A percentile compares a stretch with the other conserved stretches of the same genome.
phyloP scores from a whole-genome alignment of 2,329 filamentous ascomycete species.

The Xylaria sp. region DNA sequence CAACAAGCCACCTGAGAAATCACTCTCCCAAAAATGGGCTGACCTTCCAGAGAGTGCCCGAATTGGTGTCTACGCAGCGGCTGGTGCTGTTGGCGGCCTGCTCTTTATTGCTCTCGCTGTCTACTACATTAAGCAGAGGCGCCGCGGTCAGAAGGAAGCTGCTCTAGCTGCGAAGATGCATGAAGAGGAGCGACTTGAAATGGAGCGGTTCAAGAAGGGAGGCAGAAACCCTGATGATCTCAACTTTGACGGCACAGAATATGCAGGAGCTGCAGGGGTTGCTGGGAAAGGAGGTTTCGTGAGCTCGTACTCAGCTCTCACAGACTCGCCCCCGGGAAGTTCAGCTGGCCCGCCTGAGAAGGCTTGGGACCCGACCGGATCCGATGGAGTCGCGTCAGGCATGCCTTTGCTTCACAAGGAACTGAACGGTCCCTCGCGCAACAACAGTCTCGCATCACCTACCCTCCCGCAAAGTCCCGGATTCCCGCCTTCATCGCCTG shows the following conservation, averaged over 20 bases:
- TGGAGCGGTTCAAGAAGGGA: conserved; percentile 60
- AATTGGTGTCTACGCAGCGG: conserved; percentile 63
- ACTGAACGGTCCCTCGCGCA: conserved; percentile 19
- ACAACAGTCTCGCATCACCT: conserved; percentile 41
- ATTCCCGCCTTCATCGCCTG: conserved; percentile 42
- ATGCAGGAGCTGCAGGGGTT: conserved; percentile 27
- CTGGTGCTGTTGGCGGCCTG: conserved; percentile 56
- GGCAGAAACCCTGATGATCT: conserved; percentile 60
- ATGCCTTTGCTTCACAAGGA: conserved; percentile 35
- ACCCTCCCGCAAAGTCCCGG: conserved; percentile 41
- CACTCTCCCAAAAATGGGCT: conserved; percentile 65
- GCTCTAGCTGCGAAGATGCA: conserved; percentile 57
- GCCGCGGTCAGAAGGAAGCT: conserved; percentile 63
- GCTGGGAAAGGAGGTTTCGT: conserved; percentile 33
- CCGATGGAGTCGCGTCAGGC: conserved; percentile 21
- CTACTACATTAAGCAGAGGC: conserved; percentile 67
- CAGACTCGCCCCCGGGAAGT: conserved; percentile 40
- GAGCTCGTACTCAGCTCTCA: conserved; percentile 35
- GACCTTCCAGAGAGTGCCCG: conserved; percentile 62
- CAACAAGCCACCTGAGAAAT: conserved; percentile 52
- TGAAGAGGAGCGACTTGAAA: conserved; percentile 61
- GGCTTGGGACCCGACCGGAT: conserved; percentile 37
- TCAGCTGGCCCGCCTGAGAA: conserved; percentile 38
- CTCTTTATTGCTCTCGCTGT: conserved; percentile 54
- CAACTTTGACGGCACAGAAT: conserved; percentile 35